Evolutionary conservation across 2,329 filamentous ascomycete genomes (phyloP), one percentile per base, ranked within the genome.

Genomic region (Aspergillus pseudoglaucus): DNA sequence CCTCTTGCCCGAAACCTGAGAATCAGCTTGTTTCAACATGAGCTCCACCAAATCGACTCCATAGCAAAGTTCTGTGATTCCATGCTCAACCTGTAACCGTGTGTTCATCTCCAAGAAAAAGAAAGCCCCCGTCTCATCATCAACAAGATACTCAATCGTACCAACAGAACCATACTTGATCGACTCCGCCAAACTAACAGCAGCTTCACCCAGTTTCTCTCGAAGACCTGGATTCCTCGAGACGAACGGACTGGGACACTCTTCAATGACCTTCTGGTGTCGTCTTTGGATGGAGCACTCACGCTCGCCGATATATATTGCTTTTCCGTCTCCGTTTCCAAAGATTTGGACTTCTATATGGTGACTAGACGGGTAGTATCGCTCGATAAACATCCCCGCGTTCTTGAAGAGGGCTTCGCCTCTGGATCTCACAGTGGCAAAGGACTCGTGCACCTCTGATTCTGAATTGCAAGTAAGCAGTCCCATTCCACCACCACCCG

Each of bases 321-420:
- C 88, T 62, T 86, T 81, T 1, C 88, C 89, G 57, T 83, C 77
- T 45, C 82, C 82, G 62, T 95, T 90, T 39, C 89, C 90, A 66
- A 95, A 93, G 14, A 95, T 81, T 64, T 95, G 90, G 4, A 95
- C 87, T 68, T 95, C 90, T 48, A 95, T 87, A 62, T 95, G 90
- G 48, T 88, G 80, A 35, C 87, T 87, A 0, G 83, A 81, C 15
- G 85, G 79, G 59, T 90, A 88, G 65, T 88, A 95, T 55, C 83
- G 83, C 69, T 95, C 89, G 20, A 95, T 85, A 51, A 94, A 81
- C 73, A 95, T 85, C 5, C 88, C 87, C 57, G 88, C 81, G 53
- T 90, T 86, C 46, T 89, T 89, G 65, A 95, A 95, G 0, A 89
- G 83, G 1, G 86, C 85, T 50, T 80, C 75, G 0, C 88, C 88